Conservation (phyloP, 2,329 filamentous ascomycete genomes). For the Hirsutella rhossiliensis region DNA sequence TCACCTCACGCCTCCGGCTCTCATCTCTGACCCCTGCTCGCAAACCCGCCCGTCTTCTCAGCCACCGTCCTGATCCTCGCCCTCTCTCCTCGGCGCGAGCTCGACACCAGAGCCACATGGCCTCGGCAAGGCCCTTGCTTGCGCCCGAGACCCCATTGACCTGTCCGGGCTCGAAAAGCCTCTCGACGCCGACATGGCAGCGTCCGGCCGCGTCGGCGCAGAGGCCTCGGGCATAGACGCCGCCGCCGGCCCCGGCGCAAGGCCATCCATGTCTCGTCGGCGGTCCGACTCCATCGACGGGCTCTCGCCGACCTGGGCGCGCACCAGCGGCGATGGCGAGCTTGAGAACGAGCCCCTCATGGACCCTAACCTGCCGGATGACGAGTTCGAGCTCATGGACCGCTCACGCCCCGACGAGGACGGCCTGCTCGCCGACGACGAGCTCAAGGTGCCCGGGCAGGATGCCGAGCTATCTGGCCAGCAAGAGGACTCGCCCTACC, state of each 20-base stretch:
- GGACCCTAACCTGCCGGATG: slow-evolving; percentile 32
- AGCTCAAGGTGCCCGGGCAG: not conserved
- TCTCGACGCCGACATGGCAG: not conserved
- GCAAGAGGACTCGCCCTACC: slow-evolving; percentile 50
- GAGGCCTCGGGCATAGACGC: slow-evolving; percentile 12
- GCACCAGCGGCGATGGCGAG: slow-evolving; percentile 31
- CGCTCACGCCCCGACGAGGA: slow-evolving; percentile 10
- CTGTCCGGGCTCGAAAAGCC: not conserved
- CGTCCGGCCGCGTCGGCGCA: not conserved
- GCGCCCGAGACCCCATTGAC: not conserved
- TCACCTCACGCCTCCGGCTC: too few relatives aligned
- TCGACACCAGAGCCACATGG: too few relatives aligned
- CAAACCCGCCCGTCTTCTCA: too few relatives aligned
- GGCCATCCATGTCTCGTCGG: slow-evolving; percentile 13
- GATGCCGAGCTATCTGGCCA: not conserved
- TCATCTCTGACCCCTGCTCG: too few relatives aligned
- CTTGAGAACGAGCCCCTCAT: slow-evolving; percentile 45
- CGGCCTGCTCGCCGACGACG: not conserved
- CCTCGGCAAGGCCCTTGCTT: too few relatives aligned
- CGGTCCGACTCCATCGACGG: slow-evolving; percentile 11
- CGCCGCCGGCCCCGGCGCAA: slow-evolving; percentile 3
- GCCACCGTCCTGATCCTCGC: too few relatives aligned
- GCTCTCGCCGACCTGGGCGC: slow-evolving; percentile 28
- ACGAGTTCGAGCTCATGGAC: slow-evolving; percentile 24
- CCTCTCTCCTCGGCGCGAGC: too few relatives aligned